phyloP scores from a whole-genome alignment of 1,284 basidiomycete species.

The Entoloma clypeatum region DNA sequence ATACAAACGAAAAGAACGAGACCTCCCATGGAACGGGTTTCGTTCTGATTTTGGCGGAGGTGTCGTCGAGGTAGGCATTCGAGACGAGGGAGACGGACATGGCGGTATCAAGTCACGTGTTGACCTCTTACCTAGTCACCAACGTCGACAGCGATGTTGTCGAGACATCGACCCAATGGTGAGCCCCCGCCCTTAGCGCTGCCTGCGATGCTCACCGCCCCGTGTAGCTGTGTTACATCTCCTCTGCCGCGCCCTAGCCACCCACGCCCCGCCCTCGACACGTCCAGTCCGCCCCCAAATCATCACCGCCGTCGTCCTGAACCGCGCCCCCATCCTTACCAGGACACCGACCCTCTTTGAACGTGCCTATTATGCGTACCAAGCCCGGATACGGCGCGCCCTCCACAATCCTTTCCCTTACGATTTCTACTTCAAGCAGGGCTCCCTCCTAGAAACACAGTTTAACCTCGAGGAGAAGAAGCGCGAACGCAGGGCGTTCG shows the following conservation, averaged over 20 bases:
- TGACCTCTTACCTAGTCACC: constrained; percentile 8
- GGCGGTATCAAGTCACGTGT: constrained; percentile 20
- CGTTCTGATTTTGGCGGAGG: constrained; percentile 80
- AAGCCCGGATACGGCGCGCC: constrained; percentile 78
- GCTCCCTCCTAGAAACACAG: constrained; percentile 80
- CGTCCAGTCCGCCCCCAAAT: constrained; percentile 32
- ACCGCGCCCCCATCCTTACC: constrained; percentile 81
- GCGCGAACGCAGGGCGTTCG: constrained; percentile 70
- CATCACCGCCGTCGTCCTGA: constrained; percentile 68
- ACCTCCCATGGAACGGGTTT: constrained; percentile 98
- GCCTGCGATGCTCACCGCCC: not conserved
- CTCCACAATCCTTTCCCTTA: constrained; percentile 86
- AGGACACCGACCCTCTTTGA: constrained; percentile 78
- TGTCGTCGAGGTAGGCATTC: constrained; percentile 85
- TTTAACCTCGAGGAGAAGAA: constrained; percentile 73
- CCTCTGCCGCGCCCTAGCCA: constrained; percentile 32
- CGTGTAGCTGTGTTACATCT: constrained; percentile 1
- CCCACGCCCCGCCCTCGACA: constrained; percentile 27
- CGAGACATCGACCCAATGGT: constrained; percentile 33
- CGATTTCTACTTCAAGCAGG: constrained; percentile 95
- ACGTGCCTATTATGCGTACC: constrained; percentile 84
- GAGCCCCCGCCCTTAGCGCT: constrained; percentile 2
- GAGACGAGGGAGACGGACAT: constrained; percentile 86
- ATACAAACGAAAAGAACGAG: constrained; percentile 1
- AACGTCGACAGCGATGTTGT: constrained; percentile 27